These are phyloP conservation scores for Vairimorpha necatrix DNA, from an alignment of 371 early-diverging fungal species.

Conservation along the genomic window DNA sequence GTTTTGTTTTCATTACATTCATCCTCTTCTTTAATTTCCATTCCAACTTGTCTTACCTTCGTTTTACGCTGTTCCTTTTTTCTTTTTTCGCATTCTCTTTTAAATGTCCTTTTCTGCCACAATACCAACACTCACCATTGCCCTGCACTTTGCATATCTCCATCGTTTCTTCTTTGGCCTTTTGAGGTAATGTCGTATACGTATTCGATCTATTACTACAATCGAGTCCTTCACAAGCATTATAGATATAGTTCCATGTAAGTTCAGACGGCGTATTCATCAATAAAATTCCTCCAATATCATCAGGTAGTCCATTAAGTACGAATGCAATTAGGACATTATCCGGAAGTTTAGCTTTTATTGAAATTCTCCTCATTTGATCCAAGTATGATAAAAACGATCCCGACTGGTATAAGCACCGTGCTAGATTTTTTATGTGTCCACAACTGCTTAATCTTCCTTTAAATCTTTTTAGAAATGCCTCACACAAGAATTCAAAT, in stretches of 20 bases:
- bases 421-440: not conserved
- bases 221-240: conserved; percentile 1
- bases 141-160: not conserved
- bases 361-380: not conserved
- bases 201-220: not conserved
- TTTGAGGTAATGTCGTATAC: not conserved
- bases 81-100: conserved; percentile 1
- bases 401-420: not conserved
- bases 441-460: not conserved
- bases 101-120: not conserved
- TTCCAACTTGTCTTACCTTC: not conserved
- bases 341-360: not conserved
- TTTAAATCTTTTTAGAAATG: not conserved
- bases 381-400: conserved; percentile 5
- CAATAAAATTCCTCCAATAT: not conserved
- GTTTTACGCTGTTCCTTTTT: not conserved
- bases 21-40: not conserved
- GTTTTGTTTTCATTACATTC: not conserved
- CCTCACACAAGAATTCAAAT: not conserved
- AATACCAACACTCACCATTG: not conserved
- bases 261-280: not conserved
- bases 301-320: not conserved
- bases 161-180: not conserved
- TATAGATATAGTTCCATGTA: conserved; percentile 7
- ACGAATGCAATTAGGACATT: conserved; percentile 1